Evolutionary conservation across 345 rosid species (phyloP).

Genomic region (Melaleuca alternifolia): DNA sequence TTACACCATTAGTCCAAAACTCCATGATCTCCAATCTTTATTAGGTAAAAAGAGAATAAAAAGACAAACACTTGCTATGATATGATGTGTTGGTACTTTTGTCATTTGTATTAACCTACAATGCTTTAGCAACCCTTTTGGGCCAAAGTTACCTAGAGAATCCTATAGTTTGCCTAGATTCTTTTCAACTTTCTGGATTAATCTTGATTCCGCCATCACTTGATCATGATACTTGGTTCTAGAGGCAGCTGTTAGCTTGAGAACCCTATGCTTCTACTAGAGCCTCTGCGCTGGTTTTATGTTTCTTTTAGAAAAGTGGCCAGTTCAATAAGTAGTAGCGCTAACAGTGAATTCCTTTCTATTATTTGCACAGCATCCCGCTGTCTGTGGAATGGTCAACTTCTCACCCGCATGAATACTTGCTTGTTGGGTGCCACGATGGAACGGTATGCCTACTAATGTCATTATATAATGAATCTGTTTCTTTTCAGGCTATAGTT

Average conservation of each 20-base stretch:
- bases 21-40: background rate
- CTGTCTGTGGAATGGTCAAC: constrained; percentile 87
- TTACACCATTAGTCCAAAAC: background rate
- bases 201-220: background rate
- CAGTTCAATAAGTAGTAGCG: background rate
- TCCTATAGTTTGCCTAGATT: background rate
- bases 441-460: constrained; percentile 44
- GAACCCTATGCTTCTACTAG: background rate
- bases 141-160: background rate
- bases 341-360: background rate
- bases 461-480: background rate
- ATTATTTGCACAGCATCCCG: constrained; percentile 51
- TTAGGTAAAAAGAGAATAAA: background rate
- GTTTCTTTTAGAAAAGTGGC: background rate
- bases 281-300: background rate
- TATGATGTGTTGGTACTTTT: background rate
- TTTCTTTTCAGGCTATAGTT: background rate
- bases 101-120: background rate
- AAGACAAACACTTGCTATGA: background rate
- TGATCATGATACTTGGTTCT: background rate
- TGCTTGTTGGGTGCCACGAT: constrained; percentile 95
- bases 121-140: background rate
- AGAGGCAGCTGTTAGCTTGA: background rate
- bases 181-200: background rate
- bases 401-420: constrained; percentile 45